A percentile compares a stretch with the other conserved stretches of the same genome.
Conservation (phyloP, 1,139 yeast genomes). For the Geotrichum fermentans region DNA sequence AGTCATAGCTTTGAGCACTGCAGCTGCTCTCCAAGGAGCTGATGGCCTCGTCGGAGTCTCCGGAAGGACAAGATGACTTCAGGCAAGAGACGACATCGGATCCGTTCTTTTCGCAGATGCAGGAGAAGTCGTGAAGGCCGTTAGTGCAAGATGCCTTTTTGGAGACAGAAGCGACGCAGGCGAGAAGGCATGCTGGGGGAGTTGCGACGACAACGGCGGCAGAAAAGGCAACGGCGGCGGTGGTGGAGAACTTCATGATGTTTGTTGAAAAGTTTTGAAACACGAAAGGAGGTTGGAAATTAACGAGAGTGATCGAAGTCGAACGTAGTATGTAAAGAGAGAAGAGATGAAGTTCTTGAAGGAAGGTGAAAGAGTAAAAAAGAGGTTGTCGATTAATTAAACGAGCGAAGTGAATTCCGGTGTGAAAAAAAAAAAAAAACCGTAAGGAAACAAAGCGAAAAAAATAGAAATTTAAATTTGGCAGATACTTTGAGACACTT, state of each 20-base stretch:
- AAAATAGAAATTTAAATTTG: no score
- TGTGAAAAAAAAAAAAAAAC: conserved; percentile 45
- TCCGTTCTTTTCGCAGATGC: conserved; percentile 58
- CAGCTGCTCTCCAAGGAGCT: conserved; percentile 46
- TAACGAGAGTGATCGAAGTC: neutral
- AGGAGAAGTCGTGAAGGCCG: conserved; percentile 55
- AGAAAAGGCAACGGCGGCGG: conserved; percentile 47
- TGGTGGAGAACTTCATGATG: conserved; percentile 39
- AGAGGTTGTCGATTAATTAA: neutral
- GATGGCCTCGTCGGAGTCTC: conserved; percentile 52
- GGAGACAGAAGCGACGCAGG: conserved; percentile 73
- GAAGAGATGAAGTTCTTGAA: neutral
- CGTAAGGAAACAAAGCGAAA: conserved; percentile 35
- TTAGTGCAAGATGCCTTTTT: conserved; percentile 49
- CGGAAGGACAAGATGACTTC: conserved; percentile 59
- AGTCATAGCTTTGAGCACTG: conserved; percentile 28
- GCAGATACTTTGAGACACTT: no score
- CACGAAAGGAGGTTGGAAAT: neutral
- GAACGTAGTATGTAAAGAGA: neutral
- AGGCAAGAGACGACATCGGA: conserved; percentile 55
- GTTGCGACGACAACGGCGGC: conserved; percentile 52
- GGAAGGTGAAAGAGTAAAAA: neutral
- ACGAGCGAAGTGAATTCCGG: no score
- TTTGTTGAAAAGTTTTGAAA: no score
- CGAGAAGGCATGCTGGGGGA: conserved; percentile 66